Evolutionary conservation across 805 yeast species (phyloP).

Genomic region (Barnettozyma populi): DNA sequence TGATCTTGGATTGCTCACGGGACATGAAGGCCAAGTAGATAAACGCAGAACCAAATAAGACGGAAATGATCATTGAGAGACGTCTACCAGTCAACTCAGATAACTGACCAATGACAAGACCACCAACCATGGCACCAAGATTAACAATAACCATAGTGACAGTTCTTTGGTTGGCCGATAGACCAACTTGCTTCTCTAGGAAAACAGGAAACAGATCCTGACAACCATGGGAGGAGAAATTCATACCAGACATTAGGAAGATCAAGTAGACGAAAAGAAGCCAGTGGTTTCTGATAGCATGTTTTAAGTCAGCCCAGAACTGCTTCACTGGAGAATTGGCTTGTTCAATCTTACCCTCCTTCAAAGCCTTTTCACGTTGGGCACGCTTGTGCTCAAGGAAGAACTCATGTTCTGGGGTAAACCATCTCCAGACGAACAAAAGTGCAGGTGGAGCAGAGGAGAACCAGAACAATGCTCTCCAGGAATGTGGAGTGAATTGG

Average conservation of each 20-base stretch:
- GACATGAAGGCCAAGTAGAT: conserved; percentile 54
- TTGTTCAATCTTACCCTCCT: conserved; percentile 19
- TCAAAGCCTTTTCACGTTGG: conserved; percentile 23
- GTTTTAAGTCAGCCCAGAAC: conserved; percentile 27
- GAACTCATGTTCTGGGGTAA: conserved; percentile 55
- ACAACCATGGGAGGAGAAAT: conserved; percentile 69
- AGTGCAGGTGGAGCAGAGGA: conserved; percentile 61
- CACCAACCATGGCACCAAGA: conserved; percentile 65
- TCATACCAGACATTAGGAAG: conserved; percentile 61
- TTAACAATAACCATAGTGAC: conserved; percentile 60
- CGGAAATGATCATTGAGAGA: conserved; percentile 44
- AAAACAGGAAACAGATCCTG: conserved; percentile 70
- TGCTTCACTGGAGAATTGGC: conserved; percentile 20
- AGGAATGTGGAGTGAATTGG: conserved; percentile 44
- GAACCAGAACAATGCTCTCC: conserved; percentile 76
- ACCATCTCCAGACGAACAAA: conserved; percentile 51
- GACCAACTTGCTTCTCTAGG: conserved; percentile 46
- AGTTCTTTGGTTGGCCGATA: conserved; percentile 42
- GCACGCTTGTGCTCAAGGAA: conserved; percentile 32
- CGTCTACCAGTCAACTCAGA: conserved; percentile 60
- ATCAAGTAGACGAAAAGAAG: conserved; percentile 51
- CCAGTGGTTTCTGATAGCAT: conserved; percentile 50
- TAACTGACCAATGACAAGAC: conserved; percentile 50
- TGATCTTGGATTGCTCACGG: conserved; percentile 34
- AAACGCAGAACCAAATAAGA: conserved; percentile 51